Percentiles rank a stretch among this genome's conserved stretches.
Conservation (phyloP, 306 rosid genomes). For the Carpinus fangiana region DNA sequence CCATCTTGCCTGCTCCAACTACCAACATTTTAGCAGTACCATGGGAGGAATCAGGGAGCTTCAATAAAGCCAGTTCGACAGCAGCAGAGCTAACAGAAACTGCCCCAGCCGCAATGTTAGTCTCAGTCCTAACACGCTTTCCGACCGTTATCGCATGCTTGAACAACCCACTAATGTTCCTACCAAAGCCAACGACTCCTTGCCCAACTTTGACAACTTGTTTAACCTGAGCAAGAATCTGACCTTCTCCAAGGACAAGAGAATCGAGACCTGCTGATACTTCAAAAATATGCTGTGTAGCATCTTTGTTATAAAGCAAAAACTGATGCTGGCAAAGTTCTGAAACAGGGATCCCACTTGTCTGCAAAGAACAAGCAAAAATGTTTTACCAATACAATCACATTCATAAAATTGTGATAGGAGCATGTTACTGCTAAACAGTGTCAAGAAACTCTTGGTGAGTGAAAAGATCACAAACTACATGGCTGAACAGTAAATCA, state of each 20-base stretch:
- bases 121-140: constrained; percentile 95
- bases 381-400: not conserved
- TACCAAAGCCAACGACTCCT: constrained; percentile 91
- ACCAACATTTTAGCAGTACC: constrained; percentile 72
- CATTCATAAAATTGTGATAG: not conserved
- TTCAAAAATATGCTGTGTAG: constrained; percentile 86
- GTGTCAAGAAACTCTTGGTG: not conserved
- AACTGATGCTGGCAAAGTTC: constrained; percentile 85
- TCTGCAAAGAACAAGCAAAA: constrained; percentile 49
- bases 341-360: constrained; percentile 86
- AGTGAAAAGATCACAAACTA: not conserved
- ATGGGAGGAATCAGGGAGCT: constrained; percentile 74
- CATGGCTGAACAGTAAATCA: not conserved
- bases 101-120: constrained; percentile 96
- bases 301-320: constrained; percentile 84
- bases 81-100: constrained; percentile 99
- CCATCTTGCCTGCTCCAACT: constrained; percentile 99
- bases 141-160: constrained; percentile 98
- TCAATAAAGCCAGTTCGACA: constrained; percentile 89
- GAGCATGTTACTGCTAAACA: not conserved
- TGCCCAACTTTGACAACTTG: constrained; percentile 99
- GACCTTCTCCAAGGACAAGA: constrained; percentile 99
- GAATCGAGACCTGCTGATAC: constrained; percentile 98
- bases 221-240: constrained; percentile 97
- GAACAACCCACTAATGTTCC: constrained; percentile 93